Evolutionary conservation across 2,329 filamentous ascomycete species (phyloP).

Genomic region (Fusarium verrucosum): DNA sequence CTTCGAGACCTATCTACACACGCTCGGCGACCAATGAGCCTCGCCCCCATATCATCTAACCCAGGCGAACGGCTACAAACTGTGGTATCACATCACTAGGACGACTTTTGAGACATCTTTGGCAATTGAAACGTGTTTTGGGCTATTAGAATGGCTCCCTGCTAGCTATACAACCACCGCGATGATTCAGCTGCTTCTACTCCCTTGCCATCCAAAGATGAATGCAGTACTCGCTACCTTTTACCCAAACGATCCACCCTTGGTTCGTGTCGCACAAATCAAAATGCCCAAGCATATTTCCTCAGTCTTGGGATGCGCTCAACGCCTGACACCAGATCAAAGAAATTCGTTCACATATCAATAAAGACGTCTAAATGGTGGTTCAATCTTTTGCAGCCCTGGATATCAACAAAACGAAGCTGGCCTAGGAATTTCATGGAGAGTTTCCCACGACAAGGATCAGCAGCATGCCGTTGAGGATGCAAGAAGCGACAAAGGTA

Average conservation of each 20-base stretch:
- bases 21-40: neutral
- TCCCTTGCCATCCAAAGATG: constrained; percentile 1
- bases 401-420: neutral
- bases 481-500: constrained; percentile 50
- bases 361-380: constrained; percentile 6
- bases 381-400: neutral
- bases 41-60: neutral
- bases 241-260: neutral
- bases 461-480: constrained; percentile 57
- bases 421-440: constrained; percentile 38
- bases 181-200: constrained; percentile 11
- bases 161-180: neutral
- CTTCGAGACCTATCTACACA: neutral
- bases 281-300: neutral
- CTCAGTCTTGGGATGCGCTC: constrained; percentile 29
- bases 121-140: neutral
- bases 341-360: constrained; percentile 9
- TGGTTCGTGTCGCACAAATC: neutral
- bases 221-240: neutral
- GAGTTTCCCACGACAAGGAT: constrained; percentile 54
- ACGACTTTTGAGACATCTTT: neutral
- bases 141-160: neutral
- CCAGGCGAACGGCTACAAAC: neutral
- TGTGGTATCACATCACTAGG: neutral
- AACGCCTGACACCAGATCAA: constrained; percentile 29